These are phyloP conservation scores for Cladosporium sp. DNA, from an alignment of 2,329 filamentous ascomycete genomes.

Conservation along the genomic window DNA sequence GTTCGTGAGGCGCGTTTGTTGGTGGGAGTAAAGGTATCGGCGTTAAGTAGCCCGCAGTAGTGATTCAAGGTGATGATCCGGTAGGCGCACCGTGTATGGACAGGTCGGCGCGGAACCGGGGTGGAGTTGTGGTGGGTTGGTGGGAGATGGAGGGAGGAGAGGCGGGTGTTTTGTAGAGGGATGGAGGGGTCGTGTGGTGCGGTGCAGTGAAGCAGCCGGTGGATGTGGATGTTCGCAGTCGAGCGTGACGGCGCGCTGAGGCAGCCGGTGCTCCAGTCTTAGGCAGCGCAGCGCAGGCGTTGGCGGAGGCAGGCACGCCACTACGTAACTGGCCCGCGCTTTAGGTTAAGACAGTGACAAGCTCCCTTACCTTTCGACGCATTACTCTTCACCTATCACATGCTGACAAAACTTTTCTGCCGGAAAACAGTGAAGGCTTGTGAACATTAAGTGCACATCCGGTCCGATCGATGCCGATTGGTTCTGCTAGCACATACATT, in stretches of 20 bases:
- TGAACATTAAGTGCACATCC: not conserved
- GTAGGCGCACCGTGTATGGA: not conserved
- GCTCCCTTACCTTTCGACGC: not conserved
- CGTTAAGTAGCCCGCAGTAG: not conserved
- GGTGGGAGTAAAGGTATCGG: not conserved
- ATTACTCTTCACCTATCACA: not conserved
- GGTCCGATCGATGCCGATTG: not conserved
- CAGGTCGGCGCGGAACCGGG: not conserved
- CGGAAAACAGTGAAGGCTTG: not conserved
- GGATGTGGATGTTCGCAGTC: not conserved
- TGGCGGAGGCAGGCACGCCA: not conserved
- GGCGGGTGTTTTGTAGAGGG: not conserved
- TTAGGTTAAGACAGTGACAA: not conserved
- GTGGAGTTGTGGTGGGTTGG: not conserved
- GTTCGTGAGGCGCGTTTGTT: not conserved
- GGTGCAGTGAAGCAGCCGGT: not conserved
- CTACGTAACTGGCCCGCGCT: slow-evolving; percentile 6
- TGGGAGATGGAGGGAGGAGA: not conserved
- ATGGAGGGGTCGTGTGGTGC: not conserved
- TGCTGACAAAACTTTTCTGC: not conserved
- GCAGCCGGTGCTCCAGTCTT: not conserved
- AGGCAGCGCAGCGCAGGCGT: not conserved
- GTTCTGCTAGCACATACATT: no score
- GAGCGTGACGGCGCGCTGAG: not conserved
- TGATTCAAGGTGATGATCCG: slow-evolving; percentile 1